Evolutionary conservation across 352 stramenopile species (phyloP).

Genomic region (Pythium pectinolyticum): DNA sequence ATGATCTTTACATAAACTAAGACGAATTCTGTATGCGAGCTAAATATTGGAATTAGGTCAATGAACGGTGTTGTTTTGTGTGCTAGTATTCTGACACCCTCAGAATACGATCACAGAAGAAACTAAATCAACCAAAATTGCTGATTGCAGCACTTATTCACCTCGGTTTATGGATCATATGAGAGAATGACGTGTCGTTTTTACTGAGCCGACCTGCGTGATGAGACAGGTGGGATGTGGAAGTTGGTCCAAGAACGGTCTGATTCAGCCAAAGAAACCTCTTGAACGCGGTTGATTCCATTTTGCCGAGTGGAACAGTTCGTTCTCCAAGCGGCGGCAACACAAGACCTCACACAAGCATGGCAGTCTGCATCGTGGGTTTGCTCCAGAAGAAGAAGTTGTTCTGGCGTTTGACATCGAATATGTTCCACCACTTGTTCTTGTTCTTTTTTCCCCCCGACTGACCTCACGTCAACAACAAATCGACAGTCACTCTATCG

Average conservation of each 20-base stretch:
- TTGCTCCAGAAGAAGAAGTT: no score
- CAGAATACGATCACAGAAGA: not conserved
- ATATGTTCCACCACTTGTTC: no score
- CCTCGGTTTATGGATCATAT: conserved; percentile 12
- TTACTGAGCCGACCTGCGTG: conserved; percentile 12
- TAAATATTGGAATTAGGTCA: not conserved
- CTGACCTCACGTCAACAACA: conserved; percentile 4
- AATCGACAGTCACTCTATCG: not conserved
- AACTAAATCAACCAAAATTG: no score
- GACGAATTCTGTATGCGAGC: not conserved
- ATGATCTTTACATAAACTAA: not conserved
- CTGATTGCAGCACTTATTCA: no score
- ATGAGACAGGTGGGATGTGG: conserved; percentile 21
- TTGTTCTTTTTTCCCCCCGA: not conserved
- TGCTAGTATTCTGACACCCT: not conserved
- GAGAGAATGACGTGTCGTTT: conserved; percentile 23
- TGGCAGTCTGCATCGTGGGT: no score
- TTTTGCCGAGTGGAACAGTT: no score
- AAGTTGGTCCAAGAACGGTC: no score
- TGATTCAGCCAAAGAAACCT: no score
- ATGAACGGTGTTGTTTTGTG: not conserved
- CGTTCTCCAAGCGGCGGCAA: no score
- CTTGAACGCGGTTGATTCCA: no score
- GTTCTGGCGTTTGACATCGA: no score
- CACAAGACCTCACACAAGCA: no score